A percentile compares a stretch with the other conserved stretches of the same genome.
Conservation (phyloP, 2,329 filamentous ascomycete genomes). For the Diplodia intermedia region DNA sequence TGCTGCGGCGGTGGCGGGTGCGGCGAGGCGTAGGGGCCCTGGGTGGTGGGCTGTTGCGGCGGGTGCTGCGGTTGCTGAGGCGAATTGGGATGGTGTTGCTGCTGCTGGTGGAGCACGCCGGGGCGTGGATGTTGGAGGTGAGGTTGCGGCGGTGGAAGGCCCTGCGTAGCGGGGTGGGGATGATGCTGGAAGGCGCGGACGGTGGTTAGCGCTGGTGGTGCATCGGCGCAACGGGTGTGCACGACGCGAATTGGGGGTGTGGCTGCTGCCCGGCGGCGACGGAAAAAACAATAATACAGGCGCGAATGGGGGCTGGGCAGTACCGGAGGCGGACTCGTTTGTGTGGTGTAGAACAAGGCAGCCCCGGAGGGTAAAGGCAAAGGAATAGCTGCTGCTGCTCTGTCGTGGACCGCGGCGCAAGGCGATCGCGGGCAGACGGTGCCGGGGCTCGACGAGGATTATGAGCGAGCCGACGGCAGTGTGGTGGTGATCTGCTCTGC, state of each 20-base stretch:
- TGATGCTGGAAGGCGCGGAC: conserved; percentile 66
- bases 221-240: conserved; percentile 30
- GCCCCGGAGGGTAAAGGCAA: conserved; percentile 19
- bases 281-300: conserved; percentile 12
- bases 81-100: conserved; percentile 67
- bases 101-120: conserved; percentile 71
- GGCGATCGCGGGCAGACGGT: conserved; percentile 15
- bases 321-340: conserved; percentile 2
- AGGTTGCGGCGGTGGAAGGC: conserved; percentile 68
- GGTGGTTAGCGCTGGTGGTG: conserved; percentile 33
- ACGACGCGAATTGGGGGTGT: conserved; percentile 32
- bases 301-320: conserved; percentile 22
- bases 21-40: conserved; percentile 70
- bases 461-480: conserved; percentile 29
- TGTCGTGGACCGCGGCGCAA: conserved; percentile 22
- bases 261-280: conserved; percentile 21
- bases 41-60: conserved; percentile 61
- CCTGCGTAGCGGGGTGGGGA: conserved; percentile 75
- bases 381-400: conserved; percentile 18
- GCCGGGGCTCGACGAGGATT: conserved; percentile 33
- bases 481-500: conserved; percentile 24
- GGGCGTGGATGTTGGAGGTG: conserved; percentile 72
- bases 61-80: conserved; percentile 64
- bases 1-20: conserved; percentile 62
- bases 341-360: conserved; percentile 25